These are phyloP conservation scores for Ceratobasidium sp. DNA, from an alignment of 1,284 basidiomycete species.

Conservation along the genomic window DNA sequence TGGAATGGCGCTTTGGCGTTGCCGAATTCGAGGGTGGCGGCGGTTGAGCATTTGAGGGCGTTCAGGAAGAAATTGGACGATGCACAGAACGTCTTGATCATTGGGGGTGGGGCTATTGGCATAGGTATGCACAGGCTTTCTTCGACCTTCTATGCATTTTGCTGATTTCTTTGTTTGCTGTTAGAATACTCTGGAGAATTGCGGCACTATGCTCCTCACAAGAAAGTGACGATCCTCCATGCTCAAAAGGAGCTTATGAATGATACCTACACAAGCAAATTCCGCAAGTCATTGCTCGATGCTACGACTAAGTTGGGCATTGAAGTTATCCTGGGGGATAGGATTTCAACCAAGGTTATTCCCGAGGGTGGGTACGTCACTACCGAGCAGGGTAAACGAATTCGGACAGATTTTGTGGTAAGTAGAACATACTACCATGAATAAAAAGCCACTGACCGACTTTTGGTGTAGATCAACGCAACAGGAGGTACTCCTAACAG, in stretches of 20 bases:
- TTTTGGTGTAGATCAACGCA: constrained; percentile 39
- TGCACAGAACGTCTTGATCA: constrained; percentile 67
- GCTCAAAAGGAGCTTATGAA: constrained; percentile 68
- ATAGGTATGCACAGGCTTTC: constrained; percentile 62
- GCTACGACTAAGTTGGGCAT: constrained; percentile 63
- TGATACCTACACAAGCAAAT: constrained; percentile 67
- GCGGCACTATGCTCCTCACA: constrained; percentile 66
- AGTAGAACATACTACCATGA: constrained; percentile 50
- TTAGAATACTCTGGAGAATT: constrained; percentile 70
- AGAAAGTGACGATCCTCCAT: constrained; percentile 75
- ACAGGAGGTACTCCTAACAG: constrained; percentile 43
- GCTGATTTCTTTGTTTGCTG: constrained; percentile 16
- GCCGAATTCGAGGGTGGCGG: constrained; percentile 59
- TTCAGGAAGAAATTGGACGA: constrained; percentile 65
- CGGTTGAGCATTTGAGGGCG: constrained; percentile 59
- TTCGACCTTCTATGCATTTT: background rate
- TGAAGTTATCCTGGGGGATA: constrained; percentile 68
- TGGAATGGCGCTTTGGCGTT: constrained; percentile 68
- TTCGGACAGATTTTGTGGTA: constrained; percentile 73
- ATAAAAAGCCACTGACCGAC: constrained; percentile 23
- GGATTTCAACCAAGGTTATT: constrained; percentile 60
- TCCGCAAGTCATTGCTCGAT: constrained; percentile 64
- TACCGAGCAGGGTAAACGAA: constrained; percentile 67
- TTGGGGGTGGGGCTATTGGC: constrained; percentile 74
- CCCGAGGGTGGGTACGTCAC: constrained; percentile 53